These are phyloP conservation scores for Buddleja alternifolia DNA, from an alignment of 257 asterid genomes.

Conservation along the genomic window DNA sequence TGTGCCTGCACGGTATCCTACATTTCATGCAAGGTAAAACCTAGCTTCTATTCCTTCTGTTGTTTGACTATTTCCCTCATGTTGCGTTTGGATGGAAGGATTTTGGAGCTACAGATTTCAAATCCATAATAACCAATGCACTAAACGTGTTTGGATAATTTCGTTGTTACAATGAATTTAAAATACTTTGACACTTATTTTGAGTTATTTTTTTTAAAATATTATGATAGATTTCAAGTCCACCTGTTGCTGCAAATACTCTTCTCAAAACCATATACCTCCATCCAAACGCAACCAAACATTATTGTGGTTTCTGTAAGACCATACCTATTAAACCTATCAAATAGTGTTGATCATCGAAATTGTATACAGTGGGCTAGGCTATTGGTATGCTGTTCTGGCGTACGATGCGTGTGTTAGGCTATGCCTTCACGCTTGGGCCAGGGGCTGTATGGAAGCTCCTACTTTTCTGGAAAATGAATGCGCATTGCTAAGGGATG, in stretches of 20 bases:
- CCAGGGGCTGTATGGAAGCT: slow-evolving; percentile 73
- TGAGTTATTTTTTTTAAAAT: too few relatives aligned
- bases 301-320: background rate
- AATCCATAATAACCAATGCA: too few relatives aligned
- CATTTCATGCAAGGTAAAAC: slow-evolving; percentile 84
- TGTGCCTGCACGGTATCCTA: slow-evolving; percentile 68
- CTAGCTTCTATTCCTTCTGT: background rate
- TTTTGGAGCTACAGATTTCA: too few relatives aligned
- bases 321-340: slow-evolving; percentile 3
- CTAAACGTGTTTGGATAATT: too few relatives aligned
- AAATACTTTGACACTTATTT: too few relatives aligned
- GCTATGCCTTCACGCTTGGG: slow-evolving; percentile 93
- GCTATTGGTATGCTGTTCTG: slow-evolving; percentile 74
- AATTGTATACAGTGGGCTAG: slow-evolving; percentile 71
- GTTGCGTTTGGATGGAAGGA: too few relatives aligned
- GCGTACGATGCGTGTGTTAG: slow-evolving; percentile 95
- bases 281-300: background rate
- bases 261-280: too few relatives aligned
- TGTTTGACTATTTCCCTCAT: background rate
- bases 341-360: slow-evolving; percentile 26
- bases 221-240: too few relatives aligned
- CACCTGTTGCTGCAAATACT: too few relatives aligned
- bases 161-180: too few relatives aligned
- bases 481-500: slow-evolving; percentile 78
- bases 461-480: slow-evolving; percentile 84